Evolutionary conservation across 192 early-diverging fungal species (phyloP), one percentile per base, ranked within the genome.

Genomic region (Lobosporangium transversale): DNA sequence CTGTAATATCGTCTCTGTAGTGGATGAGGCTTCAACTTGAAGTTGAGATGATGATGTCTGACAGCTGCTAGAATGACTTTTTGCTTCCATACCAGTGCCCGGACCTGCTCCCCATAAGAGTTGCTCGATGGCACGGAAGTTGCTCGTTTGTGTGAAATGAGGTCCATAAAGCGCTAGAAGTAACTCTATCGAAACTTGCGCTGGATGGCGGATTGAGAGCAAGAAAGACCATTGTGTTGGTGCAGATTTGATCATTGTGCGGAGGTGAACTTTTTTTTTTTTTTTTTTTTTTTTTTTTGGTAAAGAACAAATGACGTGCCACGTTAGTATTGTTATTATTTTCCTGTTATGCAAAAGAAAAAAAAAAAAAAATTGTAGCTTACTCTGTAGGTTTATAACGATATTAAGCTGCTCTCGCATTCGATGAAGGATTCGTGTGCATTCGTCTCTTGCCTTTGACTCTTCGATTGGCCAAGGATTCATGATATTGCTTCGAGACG

Each of bases 331-430:
- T 30, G 33, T 36, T 6, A 48, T 42, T 24, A 21, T 12, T 9
- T 14, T 14, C 17, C 11, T 32, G 12, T 44, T 24, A 29, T 40
- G 32, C 23, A 51, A 26, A 50, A 18, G 10, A 40, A 9, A n/a
- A 37, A 31, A 27, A 42, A 11, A 21, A 20, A 52, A 59, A 60
- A 23, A n/a, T 2, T 17, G n/a, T 36, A 0, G 30, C 73, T 27
- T 76, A 76, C 73, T 76, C 31, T 76, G 73, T 2, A 76, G 62
- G 33, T 76, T 76, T 55, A 76, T 76, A 23, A 76, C 73, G 49
- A 76, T 58, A 32, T 76, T 76, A 29, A 76, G 40, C 55, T 76
- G 73, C 47, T 76, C 73, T 20, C 73, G 73, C 73, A 76, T 76
- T 4, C 73, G 73, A 66, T 76, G 73, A 10, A 76, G 59, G 10